Base-by-base conservation (phyloP, 768 basidiomycete genomes). In the Jaapia argillacea region DNA sequence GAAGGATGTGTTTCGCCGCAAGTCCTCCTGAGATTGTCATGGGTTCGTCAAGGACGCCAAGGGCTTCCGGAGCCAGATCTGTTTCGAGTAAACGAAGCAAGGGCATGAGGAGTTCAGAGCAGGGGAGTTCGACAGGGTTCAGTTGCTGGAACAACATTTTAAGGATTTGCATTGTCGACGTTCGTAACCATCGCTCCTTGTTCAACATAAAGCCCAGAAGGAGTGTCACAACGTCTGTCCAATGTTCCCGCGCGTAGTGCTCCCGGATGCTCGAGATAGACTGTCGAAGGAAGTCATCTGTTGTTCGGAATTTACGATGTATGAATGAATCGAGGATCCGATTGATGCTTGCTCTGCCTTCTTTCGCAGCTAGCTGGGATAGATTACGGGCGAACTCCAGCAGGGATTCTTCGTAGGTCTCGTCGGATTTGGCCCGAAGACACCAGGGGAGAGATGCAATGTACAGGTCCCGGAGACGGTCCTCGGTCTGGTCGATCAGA, bases 11-110 rank as follows among this genome's bases (percentile, higher is more conserved):
- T 46, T 84, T 84, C 1, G 88, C 86, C 0, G 81, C 72, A 38
- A 77, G 79, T 20, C 85, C 83, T 35, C 80, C 77, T 1, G 78
- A 77, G 63, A 91, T 82, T 16, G 72, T 75, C 61, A 87, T 78
- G 0, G 91, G 91, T 52, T 92, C 85, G 53, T 96, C 91, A 4
- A 97, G 72, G n/a, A 97, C 89, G 39, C 93, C 92, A 38, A 97
- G 70, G 1, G 91, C 92, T 48, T 86, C 78, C 5, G 81, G 62
- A 6, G 92, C 83, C 25, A 91, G 72, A 49, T 92, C 85, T 2
- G 87, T 88, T 51, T 86, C 83, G n/a, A 96, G 69, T 20, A 97
- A 72, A 22, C 90, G 80, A 24, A 97, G 66, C 22, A 97, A 69
- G 0, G 93, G 92, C 83, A 90, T 90, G 23, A 97, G 74, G 20